These are phyloP conservation scores for Casuarina equisetifolia DNA, from an alignment of 306 rosid species.

Conservation along the genomic window DNA sequence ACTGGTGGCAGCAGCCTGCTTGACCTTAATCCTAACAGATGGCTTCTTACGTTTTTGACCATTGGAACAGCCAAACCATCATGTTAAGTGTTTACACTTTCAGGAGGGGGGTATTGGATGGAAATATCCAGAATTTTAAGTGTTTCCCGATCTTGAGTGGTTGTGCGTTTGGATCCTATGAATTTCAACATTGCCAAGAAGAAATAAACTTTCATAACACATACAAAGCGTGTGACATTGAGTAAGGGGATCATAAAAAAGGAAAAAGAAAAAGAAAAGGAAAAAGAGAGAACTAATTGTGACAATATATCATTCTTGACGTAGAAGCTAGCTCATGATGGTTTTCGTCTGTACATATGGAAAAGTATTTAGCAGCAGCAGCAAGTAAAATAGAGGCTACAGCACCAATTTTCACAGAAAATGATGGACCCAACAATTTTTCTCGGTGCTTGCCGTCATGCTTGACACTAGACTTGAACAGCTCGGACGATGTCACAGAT, in stretches of 20 bases:
- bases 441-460: slow-evolving; percentile 1
- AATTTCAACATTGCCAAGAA: no score
- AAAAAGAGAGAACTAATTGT: not conserved
- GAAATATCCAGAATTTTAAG: no score
- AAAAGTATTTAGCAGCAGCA: slow-evolving; percentile 45
- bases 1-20: slow-evolving; percentile 77
- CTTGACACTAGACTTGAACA: slow-evolving; percentile 24
- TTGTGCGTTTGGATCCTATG: no score
- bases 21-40: slow-evolving; percentile 74
- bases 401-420: slow-evolving; percentile 39
- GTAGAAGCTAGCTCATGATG: slow-evolving; percentile 33
- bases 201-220: no score
- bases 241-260: not conserved
- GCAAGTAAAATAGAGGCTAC: slow-evolving; percentile 35
- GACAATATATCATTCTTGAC: slow-evolving; percentile 15
- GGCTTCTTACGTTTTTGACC: slow-evolving; percentile 65
- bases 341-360: slow-evolving; percentile 26
- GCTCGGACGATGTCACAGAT: slow-evolving; percentile 15
- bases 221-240: no score
- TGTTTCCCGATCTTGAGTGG: no score
- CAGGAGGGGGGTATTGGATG: slow-evolving; percentile 14
- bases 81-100: not conserved
- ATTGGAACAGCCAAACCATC: slow-evolving; percentile 25
- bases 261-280: no score
- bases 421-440: slow-evolving; percentile 11